Base-by-base conservation (phyloP, 345 rosid genomes). In the Salix caprea region DNA sequence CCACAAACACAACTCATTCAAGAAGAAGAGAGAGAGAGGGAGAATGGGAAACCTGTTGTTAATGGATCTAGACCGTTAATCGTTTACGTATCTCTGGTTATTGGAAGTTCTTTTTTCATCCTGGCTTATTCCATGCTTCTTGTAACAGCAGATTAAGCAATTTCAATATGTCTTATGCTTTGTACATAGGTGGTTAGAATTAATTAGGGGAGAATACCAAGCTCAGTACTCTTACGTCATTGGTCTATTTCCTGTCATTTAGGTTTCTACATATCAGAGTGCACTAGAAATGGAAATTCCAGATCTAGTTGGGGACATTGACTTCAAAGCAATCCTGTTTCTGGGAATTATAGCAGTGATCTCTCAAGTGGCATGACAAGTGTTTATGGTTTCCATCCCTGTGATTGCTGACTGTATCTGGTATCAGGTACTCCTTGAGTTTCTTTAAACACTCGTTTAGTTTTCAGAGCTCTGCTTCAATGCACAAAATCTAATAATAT, bases 221-320 rank as follows among this genome's bases (percentile, higher is more conserved):
- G 67, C 26, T 62, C 30, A 26, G 12, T 24, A 7, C 2, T 71
- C 1, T 10, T 2, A 40, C 13, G 26, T 61, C n/a, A 14, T 40
- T 60, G 7, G 34, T 65, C 54, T 66, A 4, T 48, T 74, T 28
- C 58, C 69, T 40, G 39, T 62, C 30, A 78, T 48, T 5, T 71
- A 94, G 97, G 96, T 91, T 68, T 94, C 98, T 32, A 88, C 91
- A 0, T 92, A 92, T 82, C 97, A 92, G 75, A 89, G 89, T 70
- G 81, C 87, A 0, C 86, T 85, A 34, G 97, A 94, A 52, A 19
- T 78, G 81, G 82, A 40, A 61, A 82, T 92, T 79, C 87, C 90
- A 0, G 54, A 61, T 75, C 81, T 76, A 73, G 67, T 88, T 37
- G 90, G 81, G 23, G n/a, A 77, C 50, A 78, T 86, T 72, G 87